A percentile compares a stretch with the other conserved stretches of the same genome.
phyloP scores from a whole-genome alignment of 1,139 yeast genomes.

The Nakaseomyces sp. region DNA sequence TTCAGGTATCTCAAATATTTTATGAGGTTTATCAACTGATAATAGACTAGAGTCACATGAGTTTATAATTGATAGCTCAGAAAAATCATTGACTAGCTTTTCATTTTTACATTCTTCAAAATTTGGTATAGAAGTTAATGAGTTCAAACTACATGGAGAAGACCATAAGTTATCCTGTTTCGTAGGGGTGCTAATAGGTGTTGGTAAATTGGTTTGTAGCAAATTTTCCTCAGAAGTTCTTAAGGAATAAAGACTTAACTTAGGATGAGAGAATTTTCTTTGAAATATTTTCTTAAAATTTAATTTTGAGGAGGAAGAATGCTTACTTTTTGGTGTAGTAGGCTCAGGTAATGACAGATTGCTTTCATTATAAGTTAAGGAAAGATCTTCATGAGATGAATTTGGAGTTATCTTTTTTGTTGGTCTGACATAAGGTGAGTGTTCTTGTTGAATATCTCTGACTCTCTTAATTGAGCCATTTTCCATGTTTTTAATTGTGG shows the following conservation, averaged over 20 bases:
- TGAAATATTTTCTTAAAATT: constrained; percentile 3
- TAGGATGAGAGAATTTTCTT: background rate
- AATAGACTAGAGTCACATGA: constrained; percentile 7
- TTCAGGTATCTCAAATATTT: constrained; percentile 69
- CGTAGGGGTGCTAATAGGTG: background rate
- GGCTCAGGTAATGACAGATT: background rate
- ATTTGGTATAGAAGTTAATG: background rate
- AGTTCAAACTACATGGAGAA: background rate
- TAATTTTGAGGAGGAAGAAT: background rate
- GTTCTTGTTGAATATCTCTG: constrained; percentile 15
- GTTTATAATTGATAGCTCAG: constrained; percentile 10
- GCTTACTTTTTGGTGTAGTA: background rate
- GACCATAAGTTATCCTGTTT: background rate
- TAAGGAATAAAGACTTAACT: background rate
- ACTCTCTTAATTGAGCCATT: constrained; percentile 23
- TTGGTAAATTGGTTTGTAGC: background rate
- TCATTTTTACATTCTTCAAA: background rate
- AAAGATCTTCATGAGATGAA: constrained; percentile 7
- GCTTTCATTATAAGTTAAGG: background rate
- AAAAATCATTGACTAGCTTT: constrained; percentile 8
- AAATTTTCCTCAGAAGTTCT: background rate
- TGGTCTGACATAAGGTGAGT: constrained; percentile 10
- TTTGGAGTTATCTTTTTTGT: constrained; percentile 9
- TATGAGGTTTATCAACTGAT: constrained; percentile 26
- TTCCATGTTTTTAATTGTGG: constrained; percentile 8